These are phyloP conservation scores for Kodamaea kakaduensis DNA, from an alignment of 805 yeast genomes.

Conservation along the genomic window DNA sequence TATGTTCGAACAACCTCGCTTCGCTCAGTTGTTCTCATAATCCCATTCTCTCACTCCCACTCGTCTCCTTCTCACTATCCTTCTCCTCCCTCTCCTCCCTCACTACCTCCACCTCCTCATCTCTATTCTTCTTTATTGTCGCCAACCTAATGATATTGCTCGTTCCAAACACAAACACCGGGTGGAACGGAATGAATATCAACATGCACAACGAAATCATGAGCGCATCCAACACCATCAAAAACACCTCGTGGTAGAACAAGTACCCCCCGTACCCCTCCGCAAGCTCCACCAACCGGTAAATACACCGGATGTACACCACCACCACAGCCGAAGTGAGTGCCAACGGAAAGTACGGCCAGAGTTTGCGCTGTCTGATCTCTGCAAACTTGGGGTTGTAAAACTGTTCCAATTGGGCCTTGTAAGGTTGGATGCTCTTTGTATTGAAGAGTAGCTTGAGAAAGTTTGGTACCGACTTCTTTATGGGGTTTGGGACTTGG, in stretches of 20 bases:
- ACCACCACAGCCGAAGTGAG: constrained; percentile 5
- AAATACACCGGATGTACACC: constrained; percentile 58
- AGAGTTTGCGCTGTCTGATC: constrained; percentile 8
- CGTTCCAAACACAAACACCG: constrained; percentile 56
- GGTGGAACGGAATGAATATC: constrained; percentile 46
- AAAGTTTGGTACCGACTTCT: constrained; percentile 5
- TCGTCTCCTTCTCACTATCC: constrained; percentile 1
- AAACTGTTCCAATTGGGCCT: constrained; percentile 8
- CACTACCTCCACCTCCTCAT: constrained; percentile 2
- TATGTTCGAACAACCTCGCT: no score
- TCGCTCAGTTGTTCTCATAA: no score
- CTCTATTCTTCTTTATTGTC: constrained; percentile 7
- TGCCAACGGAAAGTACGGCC: constrained; percentile 9
- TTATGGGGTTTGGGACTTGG: constrained; percentile 4
- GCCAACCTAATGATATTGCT: constrained; percentile 20
- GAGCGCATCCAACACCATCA: constrained; percentile 34
- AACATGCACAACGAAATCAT: constrained; percentile 25
- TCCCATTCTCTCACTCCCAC: no score
- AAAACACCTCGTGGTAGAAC: constrained; percentile 44
- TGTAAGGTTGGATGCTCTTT: constrained; percentile 5
- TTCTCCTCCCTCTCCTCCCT: neutral
- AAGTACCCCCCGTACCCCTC: constrained; percentile 70
- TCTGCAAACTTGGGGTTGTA: constrained; percentile 8
- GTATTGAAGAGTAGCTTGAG: constrained; percentile 9
- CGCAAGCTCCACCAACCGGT: constrained; percentile 67